phyloP scores from a whole-genome alignment of 768 basidiomycete species.

The Xanthoconium stramineum region DNA sequence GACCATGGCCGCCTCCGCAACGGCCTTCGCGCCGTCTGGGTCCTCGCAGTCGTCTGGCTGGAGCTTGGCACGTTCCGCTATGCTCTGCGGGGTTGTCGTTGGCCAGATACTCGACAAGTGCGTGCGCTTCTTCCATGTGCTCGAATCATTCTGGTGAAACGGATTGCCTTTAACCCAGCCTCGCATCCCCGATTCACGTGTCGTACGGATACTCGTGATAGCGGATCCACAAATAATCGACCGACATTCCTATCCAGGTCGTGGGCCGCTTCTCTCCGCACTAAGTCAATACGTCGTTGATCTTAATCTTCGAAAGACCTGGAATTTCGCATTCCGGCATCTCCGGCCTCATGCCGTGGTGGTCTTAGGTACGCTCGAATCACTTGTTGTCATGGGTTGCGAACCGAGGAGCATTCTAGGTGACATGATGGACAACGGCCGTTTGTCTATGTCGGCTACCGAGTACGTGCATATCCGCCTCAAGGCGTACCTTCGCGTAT shows the following conservation, averaged over 20 bases:
- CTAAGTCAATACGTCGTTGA: constrained; percentile 69
- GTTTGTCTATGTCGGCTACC: constrained; percentile 54
- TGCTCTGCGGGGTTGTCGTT: constrained; percentile 48
- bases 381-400: neutral
- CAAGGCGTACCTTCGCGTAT: neutral
- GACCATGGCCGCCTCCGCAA: constrained; percentile 23
- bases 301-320: constrained; percentile 80
- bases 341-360: constrained; percentile 69
- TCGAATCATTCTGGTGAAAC: neutral
- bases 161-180: constrained; percentile 10
- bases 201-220: constrained; percentile 55
- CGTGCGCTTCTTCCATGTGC: constrained; percentile 8
- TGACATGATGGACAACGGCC: constrained; percentile 89
- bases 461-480: constrained; percentile 55
- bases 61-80: constrained; percentile 60
- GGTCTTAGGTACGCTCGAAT: constrained; percentile 55
- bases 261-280: constrained; percentile 50
- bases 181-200: constrained; percentile 18
- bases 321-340: constrained; percentile 57
- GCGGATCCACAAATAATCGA: constrained; percentile 90
- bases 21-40: constrained; percentile 56
- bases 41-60: constrained; percentile 62
- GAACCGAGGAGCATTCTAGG: constrained; percentile 11
- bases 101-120: constrained; percentile 52
- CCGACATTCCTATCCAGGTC: constrained; percentile 65